phyloP scores from a whole-genome alignment of 129 eudicot species.

The Flaveria trinervia region DNA sequence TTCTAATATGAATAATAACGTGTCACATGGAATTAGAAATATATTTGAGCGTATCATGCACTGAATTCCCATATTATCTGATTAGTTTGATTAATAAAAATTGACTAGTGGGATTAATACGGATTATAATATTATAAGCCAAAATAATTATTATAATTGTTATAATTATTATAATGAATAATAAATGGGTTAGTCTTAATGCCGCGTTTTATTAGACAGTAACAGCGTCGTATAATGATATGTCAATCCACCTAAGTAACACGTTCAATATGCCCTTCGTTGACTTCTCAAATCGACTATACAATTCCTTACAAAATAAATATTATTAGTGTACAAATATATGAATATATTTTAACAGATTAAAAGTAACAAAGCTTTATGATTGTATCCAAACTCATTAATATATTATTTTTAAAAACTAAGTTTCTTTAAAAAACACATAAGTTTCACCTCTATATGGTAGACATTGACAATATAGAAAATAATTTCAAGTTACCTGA shows the following conservation, averaged over 20 bases:
- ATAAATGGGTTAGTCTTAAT: conserved; percentile 25
- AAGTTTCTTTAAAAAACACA: too few species aligned
- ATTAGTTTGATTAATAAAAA: not conserved
- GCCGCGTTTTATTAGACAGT: conserved; percentile 35
- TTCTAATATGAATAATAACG: not conserved
- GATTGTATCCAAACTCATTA: not conserved
- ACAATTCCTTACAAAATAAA: not conserved
- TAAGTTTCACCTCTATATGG: too few species aligned
- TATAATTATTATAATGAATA: not conserved
- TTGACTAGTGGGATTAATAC: not conserved
- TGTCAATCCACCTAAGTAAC: conserved; percentile 32
- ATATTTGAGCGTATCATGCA: not conserved
- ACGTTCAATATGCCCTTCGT: conserved; percentile 28
- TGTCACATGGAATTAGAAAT: not conserved
- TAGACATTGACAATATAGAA: too few species aligned
- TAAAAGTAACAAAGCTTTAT: not conserved
- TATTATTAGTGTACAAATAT: not conserved
- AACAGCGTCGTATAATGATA: conserved; percentile 19
- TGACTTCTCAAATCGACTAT: conserved; percentile 15
- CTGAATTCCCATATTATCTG: not conserved
- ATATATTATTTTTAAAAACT: too few species aligned
- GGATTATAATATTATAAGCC: not conserved
- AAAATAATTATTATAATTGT: not conserved
- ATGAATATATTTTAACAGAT: not conserved
- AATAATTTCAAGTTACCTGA: too few species aligned